phyloP scores from a whole-genome alignment of 2,329 filamentous ascomycete species.

The Fusarium clavum region DNA sequence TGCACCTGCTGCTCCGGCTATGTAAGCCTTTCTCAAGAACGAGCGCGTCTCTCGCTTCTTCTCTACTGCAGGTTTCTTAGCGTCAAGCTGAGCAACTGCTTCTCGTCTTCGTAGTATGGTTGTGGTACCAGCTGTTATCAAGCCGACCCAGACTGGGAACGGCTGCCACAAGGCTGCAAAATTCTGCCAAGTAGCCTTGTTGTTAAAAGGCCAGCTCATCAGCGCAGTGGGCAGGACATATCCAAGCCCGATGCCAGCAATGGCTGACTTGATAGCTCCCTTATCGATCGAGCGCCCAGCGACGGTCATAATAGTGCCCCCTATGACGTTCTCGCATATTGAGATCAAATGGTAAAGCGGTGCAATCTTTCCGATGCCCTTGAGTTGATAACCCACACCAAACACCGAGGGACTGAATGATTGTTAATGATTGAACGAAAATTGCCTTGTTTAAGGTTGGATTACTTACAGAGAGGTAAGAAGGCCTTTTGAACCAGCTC shows the following conservation, averaged over 20 bases:
- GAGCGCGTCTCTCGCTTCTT: neutral
- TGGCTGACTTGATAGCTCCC: neutral
- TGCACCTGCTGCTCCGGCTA: neutral
- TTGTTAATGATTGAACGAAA: too few species aligned
- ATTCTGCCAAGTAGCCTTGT: neutral
- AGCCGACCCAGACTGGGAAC: neutral
- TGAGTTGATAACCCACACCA: neutral
- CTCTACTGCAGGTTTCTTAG: accelerated
- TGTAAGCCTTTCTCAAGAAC: neutral
- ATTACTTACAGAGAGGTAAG: neutral
- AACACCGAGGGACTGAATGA: neutral
- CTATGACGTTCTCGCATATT: accelerated
- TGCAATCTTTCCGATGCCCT: neutral
- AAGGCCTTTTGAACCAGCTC: neutral
- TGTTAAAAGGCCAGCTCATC: conserved; percentile 2
- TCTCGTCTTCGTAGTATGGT: accelerated
- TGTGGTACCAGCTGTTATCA: neutral
- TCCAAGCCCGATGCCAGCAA: neutral
- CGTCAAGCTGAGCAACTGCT: accelerated
- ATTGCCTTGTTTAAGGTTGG: too few species aligned
- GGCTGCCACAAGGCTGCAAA: neutral
- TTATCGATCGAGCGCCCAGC: neutral
- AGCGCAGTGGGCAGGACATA: neutral
- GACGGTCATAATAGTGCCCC: accelerated
- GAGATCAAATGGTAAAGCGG: conserved; percentile 3